phyloP scores from a whole-genome alignment of 169 alveolate species.

The Plasmodium blacklocki region DNA sequence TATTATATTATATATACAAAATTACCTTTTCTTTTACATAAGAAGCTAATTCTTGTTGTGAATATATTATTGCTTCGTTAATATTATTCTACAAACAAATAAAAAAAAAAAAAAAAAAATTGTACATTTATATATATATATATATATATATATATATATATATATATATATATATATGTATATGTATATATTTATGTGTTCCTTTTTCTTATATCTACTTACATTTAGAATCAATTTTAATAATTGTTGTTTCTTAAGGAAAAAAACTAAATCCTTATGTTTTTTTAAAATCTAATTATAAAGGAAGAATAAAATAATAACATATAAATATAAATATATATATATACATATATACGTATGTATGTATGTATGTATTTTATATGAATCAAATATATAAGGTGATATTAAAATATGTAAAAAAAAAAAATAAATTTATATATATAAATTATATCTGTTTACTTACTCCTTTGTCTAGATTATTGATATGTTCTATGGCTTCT shows the following conservation, averaged over 20 bases:
- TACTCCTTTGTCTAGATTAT: conserved; percentile 67
- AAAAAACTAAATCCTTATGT: conserved; percentile 67
- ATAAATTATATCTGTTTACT: background rate
- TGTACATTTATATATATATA: background rate
- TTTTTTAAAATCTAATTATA: conserved; percentile 57
- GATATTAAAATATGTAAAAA: background rate
- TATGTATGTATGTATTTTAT: too few relatives aligned
- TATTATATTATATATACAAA: too few relatives aligned
- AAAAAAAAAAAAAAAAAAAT: background rate
- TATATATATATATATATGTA: background rate
- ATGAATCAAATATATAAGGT: background rate
- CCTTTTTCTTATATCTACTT: background rate
- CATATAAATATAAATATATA: background rate
- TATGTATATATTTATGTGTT: background rate
- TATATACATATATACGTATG: conserved; percentile 1
- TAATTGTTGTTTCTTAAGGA: conserved; percentile 69
- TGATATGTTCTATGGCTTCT: conserved; percentile 69
- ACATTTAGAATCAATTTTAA: conserved; percentile 63
- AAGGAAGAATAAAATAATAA: background rate
- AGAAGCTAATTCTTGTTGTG: conserved; percentile 75
- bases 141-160: conserved; percentile 1
- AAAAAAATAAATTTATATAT: background rate
- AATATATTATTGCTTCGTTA: conserved; percentile 69
- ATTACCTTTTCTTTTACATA: conserved; percentile 73
- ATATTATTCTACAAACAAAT: conserved; percentile 44